Evolutionary conservation across 2,329 filamentous ascomycete genomes (phyloP), one percentile per base, ranked within the genome.

Genomic region (Colletotrichum sp.): DNA sequence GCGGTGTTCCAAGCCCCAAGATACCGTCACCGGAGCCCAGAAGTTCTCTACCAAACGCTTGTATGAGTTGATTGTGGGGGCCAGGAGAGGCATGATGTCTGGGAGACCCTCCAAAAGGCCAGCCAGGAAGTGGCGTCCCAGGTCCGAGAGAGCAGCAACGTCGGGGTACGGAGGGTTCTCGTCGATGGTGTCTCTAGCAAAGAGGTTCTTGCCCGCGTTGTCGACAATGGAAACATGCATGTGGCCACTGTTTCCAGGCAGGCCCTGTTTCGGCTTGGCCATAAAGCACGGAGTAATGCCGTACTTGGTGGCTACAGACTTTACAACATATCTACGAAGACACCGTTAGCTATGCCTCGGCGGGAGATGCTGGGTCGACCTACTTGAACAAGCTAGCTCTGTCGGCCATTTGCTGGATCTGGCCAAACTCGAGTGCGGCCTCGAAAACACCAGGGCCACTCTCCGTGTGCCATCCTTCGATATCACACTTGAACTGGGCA

Each of bases 21-120:
- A 98, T 0, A 99, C 97, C 0, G 96, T 98, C 7, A 99, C 97
- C 0, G 97, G 97, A 0, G 97, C 97, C 97, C 97, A 99, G 86
- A 98, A 99, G 86, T 99, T 99, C 88, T 99, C 97, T 4, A 99
- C 97, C 1, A 99, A 90, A 5, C 97, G 93, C 87, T 99, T 99
- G 89, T 99, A 99, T 77, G 95, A 98, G 89, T 99, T 99, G 82
- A 99, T 92, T 1, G 95, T 99, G 0, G 97, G 97, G 1, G 96
- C 97, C 15, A 99, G 89, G 74, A 99, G 89, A 1, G 97, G 97
- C 97, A 99, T 99, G 79, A 99, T 92, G 82, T 98, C 95, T 3
- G 97, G 95, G 6, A 99, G 90, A 16, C 96, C 97, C 28, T 95
- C 93, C 0, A 99, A 90, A 3, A 99, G 85, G 9, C 97, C 97